Percentiles rank a stretch among this genome's conserved stretches.
Conservation (phyloP, 2,329 filamentous ascomycete species). For the Aspergillus melleus region DNA sequence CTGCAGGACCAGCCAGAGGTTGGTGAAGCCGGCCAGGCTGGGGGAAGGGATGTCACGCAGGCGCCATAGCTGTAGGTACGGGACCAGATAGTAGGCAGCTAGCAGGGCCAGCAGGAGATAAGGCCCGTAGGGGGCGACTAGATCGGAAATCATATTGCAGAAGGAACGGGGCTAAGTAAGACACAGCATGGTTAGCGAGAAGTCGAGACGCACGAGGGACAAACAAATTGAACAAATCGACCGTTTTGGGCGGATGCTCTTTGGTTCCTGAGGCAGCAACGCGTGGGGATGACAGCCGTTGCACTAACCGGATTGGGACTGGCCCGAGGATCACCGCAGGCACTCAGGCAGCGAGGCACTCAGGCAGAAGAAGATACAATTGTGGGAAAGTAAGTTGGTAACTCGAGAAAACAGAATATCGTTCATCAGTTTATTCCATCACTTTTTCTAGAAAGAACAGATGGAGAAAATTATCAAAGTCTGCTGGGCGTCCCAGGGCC, state of each 20-base stretch:
- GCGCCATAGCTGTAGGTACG: constrained; percentile 57
- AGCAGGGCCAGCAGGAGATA: constrained; percentile 51
- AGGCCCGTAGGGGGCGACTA: constrained; percentile 32
- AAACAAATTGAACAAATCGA: not conserved
- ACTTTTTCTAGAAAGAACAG: not conserved
- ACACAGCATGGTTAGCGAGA: not conserved
- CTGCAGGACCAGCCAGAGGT: constrained; percentile 74
- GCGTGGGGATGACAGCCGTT: constrained; percentile 2
- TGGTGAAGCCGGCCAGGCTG: constrained; percentile 64
- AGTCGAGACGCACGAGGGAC: not conserved
- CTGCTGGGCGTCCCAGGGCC: not conserved
- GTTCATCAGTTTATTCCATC: not conserved
- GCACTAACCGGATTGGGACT: constrained; percentile 8
- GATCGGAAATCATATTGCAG: constrained; percentile 26
- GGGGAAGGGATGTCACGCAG: constrained; percentile 55
- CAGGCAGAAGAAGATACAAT: too few species aligned
- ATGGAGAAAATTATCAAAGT: not conserved
- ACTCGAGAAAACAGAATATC: too few species aligned
- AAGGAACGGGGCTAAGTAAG: not conserved
- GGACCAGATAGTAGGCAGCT: constrained; percentile 57
- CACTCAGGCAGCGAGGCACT: not conserved
- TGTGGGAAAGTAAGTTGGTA: too few species aligned
- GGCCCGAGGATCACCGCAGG: not conserved
- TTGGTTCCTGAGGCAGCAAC: not conserved
- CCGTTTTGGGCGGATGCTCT: not conserved